phyloP scores from a whole-genome alignment of 257 asterid genomes.

The Solanum neorickii region DNA sequence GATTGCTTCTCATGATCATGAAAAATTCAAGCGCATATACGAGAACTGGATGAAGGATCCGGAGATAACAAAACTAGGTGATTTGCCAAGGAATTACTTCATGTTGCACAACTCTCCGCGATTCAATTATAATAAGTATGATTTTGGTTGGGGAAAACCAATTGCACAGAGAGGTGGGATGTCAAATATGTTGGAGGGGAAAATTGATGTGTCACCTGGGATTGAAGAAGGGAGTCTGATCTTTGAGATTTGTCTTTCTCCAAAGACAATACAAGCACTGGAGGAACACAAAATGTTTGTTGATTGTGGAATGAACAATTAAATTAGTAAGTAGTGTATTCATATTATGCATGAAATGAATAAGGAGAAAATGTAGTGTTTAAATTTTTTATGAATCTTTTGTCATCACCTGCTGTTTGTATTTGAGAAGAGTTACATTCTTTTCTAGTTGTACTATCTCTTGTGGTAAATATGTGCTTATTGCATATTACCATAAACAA shows the following conservation, averaged over 20 bases:
- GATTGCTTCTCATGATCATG: slow-evolving; percentile 6
- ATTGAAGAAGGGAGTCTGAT: slow-evolving; percentile 29
- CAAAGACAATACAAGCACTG: slow-evolving; percentile 16
- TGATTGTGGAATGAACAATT: neutral
- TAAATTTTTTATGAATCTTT: too few relatives aligned
- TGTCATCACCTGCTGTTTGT: too few relatives aligned
- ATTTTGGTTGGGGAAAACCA: slow-evolving; percentile 56
- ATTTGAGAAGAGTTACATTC: too few relatives aligned
- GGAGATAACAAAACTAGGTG: slow-evolving; percentile 7
- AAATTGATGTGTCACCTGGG: slow-evolving; percentile 21
- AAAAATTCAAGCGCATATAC: neutral
- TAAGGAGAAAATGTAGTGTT: too few relatives aligned
- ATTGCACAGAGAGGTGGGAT: slow-evolving; percentile 33
- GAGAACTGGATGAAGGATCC: neutral
- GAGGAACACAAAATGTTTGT: slow-evolving; percentile 19
- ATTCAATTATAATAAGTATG: slow-evolving; percentile 31
- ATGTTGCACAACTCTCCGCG: slow-evolving; percentile 27
- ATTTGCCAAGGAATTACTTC: neutral
- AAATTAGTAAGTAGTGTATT: too few relatives aligned
- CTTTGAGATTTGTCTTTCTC: slow-evolving; percentile 23
- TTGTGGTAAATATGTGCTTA: too few relatives aligned
- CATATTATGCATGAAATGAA: too few relatives aligned
- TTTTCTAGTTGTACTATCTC: too few relatives aligned
- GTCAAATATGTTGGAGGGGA: slow-evolving; percentile 28
- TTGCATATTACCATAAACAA: too few relatives aligned